A percentile compares a stretch with the other conserved stretches of the same genome.
phyloP scores from a whole-genome alignment of 2,329 filamentous ascomycete species.

The Spiromastix sp. region DNA sequence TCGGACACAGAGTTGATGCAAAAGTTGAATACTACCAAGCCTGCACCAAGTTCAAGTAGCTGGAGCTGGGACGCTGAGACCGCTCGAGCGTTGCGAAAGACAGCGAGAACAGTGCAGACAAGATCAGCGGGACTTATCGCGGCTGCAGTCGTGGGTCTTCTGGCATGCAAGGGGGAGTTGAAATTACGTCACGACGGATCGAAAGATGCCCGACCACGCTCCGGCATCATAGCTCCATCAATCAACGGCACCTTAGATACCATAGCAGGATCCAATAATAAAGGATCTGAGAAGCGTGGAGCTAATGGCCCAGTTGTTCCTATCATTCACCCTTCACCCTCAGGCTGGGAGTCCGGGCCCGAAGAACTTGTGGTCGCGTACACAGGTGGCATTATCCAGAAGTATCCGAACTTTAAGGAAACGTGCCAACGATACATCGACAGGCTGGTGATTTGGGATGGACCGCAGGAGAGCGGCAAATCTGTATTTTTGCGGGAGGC shows the following conservation, averaged over 20 bases:
- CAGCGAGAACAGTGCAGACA: conserved; percentile 59
- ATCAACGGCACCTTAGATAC: conserved; percentile 13
- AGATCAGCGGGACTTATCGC: conserved; percentile 66
- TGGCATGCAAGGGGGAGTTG: conserved; percentile 60
- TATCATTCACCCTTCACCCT: conserved; percentile 5
- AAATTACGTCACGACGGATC: conserved; percentile 31
- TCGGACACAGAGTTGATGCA: conserved; percentile 39
- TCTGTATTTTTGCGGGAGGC: conserved; percentile 38
- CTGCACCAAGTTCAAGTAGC: conserved; percentile 32
- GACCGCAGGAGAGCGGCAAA: conserved; percentile 30
- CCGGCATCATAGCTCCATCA: conserved; percentile 10
- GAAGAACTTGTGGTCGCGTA: conserved; percentile 65
- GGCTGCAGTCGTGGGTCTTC: conserved; percentile 58
- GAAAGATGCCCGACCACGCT: conserved; percentile 20
- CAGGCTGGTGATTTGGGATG: conserved; percentile 27
- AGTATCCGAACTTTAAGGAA: conserved; percentile 58
- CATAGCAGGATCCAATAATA: background rate
- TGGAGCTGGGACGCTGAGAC: conserved; percentile 55
- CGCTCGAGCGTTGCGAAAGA: conserved; percentile 51
- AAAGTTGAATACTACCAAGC: conserved; percentile 44
- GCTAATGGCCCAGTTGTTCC: conserved; percentile 1
- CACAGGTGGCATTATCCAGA: conserved; percentile 63
- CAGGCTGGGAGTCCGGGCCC: conserved; percentile 32
- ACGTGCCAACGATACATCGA: conserved; percentile 59
- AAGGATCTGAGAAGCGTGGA: background rate